Conservation (phyloP, 2,329 filamentous ascomycete species). For the Delphinella strobiligena region DNA sequence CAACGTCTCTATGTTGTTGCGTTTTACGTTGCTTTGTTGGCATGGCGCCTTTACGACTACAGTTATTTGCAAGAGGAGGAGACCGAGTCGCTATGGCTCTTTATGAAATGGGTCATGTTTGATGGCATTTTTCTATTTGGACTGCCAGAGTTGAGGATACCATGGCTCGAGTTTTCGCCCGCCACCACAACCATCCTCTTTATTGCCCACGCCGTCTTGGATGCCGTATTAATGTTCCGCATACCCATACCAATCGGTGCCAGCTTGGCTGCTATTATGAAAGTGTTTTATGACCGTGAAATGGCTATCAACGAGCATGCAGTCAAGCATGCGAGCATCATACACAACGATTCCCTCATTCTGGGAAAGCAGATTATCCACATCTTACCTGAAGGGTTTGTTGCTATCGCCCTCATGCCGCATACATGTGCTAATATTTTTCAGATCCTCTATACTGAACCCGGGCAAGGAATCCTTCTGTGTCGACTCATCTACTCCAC, state of each 20-base stretch:
- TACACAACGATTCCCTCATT: slow-evolving; percentile 88
- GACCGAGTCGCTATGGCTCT: slow-evolving; percentile 75
- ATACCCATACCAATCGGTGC: slow-evolving; percentile 65
- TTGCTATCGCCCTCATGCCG: slow-evolving; percentile 34
- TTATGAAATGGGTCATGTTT: slow-evolving; percentile 84
- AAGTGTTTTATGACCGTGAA: slow-evolving; percentile 84
- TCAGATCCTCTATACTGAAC: slow-evolving; percentile 62
- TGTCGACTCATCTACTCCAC: slow-evolving; percentile 50
- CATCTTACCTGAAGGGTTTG: slow-evolving; percentile 75
- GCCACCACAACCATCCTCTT: slow-evolving; percentile 61
- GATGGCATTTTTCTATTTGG: slow-evolving; percentile 82
- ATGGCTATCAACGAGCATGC: slow-evolving; percentile 84
- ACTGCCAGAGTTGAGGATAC: slow-evolving; percentile 77
- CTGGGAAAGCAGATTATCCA: slow-evolving; percentile 96
- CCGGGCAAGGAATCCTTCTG: slow-evolving; percentile 73
- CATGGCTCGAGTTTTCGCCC: slow-evolving; percentile 88
- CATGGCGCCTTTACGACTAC: slow-evolving; percentile 84
- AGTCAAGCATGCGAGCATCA: slow-evolving; percentile 75
- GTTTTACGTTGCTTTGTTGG: slow-evolving; percentile 64
- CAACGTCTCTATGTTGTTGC: slow-evolving; percentile 79
- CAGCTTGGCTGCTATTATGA: slow-evolving; percentile 61
- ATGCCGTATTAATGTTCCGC: slow-evolving; percentile 87
- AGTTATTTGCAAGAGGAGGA: slow-evolving; percentile 66
- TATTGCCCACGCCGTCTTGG: slow-evolving; percentile 55
- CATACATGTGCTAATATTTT: slow-evolving; percentile 5